Evolutionary conservation across 2,329 filamentous ascomycete species (phyloP).

Genomic region (Colletotrichum navitas): DNA sequence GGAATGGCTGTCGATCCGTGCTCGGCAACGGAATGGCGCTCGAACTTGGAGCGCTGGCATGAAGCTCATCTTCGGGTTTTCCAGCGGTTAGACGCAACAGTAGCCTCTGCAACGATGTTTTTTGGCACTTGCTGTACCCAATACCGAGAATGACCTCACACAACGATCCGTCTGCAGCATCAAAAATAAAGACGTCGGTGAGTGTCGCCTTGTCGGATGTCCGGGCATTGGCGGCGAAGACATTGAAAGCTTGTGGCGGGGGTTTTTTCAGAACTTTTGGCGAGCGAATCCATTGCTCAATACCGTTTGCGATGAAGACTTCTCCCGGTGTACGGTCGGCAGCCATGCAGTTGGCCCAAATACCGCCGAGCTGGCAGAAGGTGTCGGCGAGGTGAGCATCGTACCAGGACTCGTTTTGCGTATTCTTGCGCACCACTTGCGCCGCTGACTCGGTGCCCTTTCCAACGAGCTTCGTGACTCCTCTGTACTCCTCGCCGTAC

Average conservation of each 20-base stretch:
- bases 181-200: neutral
- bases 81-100: slow-evolving; percentile 17
- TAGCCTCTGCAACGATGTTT: slow-evolving; percentile 25
- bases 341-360: slow-evolving; percentile 54
- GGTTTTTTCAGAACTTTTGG: slow-evolving; percentile 42
- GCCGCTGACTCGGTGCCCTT: slow-evolving; percentile 49
- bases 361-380: slow-evolving; percentile 53
- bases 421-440: slow-evolving; percentile 44
- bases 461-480: slow-evolving; percentile 50
- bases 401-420: slow-evolving; percentile 45
- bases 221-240: slow-evolving; percentile 2
- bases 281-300: slow-evolving; percentile 51
- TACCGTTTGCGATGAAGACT: slow-evolving; percentile 51
- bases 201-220: neutral
- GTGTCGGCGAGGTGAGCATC: slow-evolving; percentile 48
- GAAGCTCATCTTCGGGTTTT: neutral
- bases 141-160: slow-evolving; percentile 37
- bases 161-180: neutral
- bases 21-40: neutral
- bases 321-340: slow-evolving; percentile 43
- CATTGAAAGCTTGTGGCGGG: slow-evolving; percentile 14
- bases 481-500: slow-evolving; percentile 46
- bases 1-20: too few species aligned
- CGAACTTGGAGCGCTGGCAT: neutral
- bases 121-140: slow-evolving; percentile 31